Evolutionary conservation across 148 eudicot species (phyloP).

Genomic region (Amaranthus hypochondriacus): DNA sequence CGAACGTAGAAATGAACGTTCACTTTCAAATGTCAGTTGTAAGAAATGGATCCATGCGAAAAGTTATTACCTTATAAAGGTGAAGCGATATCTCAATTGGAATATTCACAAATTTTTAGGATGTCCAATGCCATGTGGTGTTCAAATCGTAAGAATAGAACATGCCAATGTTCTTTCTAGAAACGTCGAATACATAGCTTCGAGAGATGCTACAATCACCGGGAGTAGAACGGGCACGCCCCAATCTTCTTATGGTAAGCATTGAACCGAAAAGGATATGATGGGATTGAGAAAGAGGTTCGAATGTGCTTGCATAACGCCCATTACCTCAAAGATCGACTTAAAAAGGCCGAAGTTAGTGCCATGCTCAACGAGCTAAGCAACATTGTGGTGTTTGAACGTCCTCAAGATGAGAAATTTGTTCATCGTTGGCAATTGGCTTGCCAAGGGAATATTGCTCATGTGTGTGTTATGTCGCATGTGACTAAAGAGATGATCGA

Average conservation of each 20-base stretch:
- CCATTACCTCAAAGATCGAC: conserved; percentile 56
- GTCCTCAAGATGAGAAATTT: conserved; percentile 65
- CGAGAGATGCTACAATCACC: conserved; percentile 71
- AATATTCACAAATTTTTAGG: conserved; percentile 88
- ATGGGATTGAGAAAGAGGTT: conserved; percentile 70
- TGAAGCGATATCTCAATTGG: too few species aligned
- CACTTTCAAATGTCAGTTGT: too few species aligned
- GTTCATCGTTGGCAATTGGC: conserved; percentile 25
- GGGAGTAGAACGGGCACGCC: conserved; percentile 73
- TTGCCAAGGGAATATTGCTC: too few species aligned
- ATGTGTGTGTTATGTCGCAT: conserved; percentile 39
- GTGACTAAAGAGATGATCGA: conserved; percentile 53
- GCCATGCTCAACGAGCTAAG: conserved; percentile 75
- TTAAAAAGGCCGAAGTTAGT: conserved; percentile 48
- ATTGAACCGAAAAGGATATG: conserved; percentile 58
- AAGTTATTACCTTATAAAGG: too few species aligned
- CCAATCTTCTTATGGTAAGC: conserved; percentile 20
- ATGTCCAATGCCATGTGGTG: too few species aligned
- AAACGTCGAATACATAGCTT: conserved; percentile 59
- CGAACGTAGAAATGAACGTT: too few species aligned
- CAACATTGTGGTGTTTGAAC: conserved; percentile 68
- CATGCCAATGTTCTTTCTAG: conserved; percentile 57
- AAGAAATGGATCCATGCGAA: too few species aligned
- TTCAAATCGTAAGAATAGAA: conserved; percentile 58
- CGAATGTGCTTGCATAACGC: conserved; percentile 33